Evolutionary conservation across 768 basidiomycete genomes (phyloP).

Genomic region (Russula sp.): DNA sequence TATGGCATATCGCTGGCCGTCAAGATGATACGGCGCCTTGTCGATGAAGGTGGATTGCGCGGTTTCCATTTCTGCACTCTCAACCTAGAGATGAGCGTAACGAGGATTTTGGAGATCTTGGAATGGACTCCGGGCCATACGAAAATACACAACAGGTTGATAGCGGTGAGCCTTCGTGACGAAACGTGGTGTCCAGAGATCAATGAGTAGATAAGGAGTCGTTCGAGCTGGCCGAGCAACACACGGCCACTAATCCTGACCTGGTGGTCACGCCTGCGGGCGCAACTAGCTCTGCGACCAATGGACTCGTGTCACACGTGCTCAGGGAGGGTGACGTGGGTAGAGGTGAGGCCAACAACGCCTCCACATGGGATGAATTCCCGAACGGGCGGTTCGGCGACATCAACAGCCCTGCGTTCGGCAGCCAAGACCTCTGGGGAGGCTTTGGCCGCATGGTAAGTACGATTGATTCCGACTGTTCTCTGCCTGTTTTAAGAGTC

Average conservation of each 20-base stretch:
- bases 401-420: slow-evolving; percentile 94
- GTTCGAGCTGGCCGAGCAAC: slow-evolving; percentile 28
- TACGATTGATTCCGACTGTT: neutral
- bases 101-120: slow-evolving; percentile 73
- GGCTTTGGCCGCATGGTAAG: slow-evolving; percentile 55
- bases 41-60: slow-evolving; percentile 47
- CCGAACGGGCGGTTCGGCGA: slow-evolving; percentile 99
- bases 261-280: slow-evolving; percentile 57
- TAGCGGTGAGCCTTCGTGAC: slow-evolving; percentile 41
- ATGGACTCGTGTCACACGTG: slow-evolving; percentile 47
- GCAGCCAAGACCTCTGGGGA: slow-evolving; percentile 73
- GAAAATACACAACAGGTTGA: slow-evolving; percentile 54
- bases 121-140: slow-evolving; percentile 51
- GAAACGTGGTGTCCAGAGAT: no score
- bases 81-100: slow-evolving; percentile 94
- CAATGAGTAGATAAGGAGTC: slow-evolving; percentile 26
- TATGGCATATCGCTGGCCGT: slow-evolving; percentile 88
- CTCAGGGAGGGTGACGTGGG: slow-evolving; percentile 51
- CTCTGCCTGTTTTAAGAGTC: neutral
- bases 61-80: slow-evolving; percentile 95
- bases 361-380: slow-evolving; percentile 89
- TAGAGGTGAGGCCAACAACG: slow-evolving; percentile 69
- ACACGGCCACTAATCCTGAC: slow-evolving; percentile 29
- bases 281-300: slow-evolving; percentile 58
- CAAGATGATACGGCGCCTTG: slow-evolving; percentile 63